Conservation (phyloP, 176 grass and related monocot genomes). For the Triticum dicoccoides region DNA sequence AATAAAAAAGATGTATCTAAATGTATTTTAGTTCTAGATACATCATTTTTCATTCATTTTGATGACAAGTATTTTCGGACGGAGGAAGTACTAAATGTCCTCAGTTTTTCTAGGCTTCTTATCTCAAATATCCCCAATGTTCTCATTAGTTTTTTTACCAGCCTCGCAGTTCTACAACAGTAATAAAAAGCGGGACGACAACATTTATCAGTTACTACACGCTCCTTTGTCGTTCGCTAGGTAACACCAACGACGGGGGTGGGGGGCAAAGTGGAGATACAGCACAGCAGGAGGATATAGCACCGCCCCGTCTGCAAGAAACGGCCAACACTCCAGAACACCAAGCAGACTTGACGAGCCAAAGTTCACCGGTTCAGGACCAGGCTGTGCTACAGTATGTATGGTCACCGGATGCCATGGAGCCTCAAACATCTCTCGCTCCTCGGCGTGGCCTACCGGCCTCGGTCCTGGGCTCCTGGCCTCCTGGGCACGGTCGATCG, state of each 20-base stretch:
- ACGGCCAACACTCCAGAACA: not conserved
- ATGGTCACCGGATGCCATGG: not conserved
- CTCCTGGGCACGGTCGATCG: not conserved
- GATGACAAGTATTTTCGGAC: too few relatives aligned
- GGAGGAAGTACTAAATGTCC: too few relatives aligned
- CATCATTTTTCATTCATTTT: too few relatives aligned
- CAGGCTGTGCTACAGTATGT: not conserved
- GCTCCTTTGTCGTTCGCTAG: not conserved
- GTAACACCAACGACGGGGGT: not conserved
- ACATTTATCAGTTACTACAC: too few relatives aligned
- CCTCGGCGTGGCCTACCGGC: not conserved
- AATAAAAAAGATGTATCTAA: too few relatives aligned
- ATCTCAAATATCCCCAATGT: too few relatives aligned
- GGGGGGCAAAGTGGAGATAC: not conserved
- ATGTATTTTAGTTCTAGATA: too few relatives aligned
- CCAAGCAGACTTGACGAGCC: too few relatives aligned
- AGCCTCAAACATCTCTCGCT: slow-evolving; percentile 8
- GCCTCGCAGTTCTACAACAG: too few relatives aligned
- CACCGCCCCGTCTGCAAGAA: not conserved
- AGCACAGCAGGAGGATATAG: not conserved
- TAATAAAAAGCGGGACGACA: not conserved
- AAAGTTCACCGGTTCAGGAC: not conserved
- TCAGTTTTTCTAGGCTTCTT: too few relatives aligned
- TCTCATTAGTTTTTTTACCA: too few relatives aligned
- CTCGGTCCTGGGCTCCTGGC: not conserved